These are phyloP conservation scores for Aurinia saxatilis DNA, from an alignment of 345 rosid species.

Conservation along the genomic window DNA sequence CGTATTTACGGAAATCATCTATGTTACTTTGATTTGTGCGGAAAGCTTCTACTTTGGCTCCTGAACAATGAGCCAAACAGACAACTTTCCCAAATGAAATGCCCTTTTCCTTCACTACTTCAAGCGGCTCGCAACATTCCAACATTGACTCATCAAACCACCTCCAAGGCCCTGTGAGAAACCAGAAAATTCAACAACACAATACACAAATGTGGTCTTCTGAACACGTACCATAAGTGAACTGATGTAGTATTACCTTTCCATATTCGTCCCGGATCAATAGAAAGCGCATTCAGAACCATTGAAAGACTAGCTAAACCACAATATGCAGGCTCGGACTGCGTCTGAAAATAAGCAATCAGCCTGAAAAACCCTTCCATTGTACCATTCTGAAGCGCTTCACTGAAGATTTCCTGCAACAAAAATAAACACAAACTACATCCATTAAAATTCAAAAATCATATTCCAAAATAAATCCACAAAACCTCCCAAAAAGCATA, in stretches of 20 bases:
- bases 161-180: conserved; percentile 89
- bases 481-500: neutral
- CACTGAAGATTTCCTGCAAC: conserved; percentile 65
- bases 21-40: conserved; percentile 70
- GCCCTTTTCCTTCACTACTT: conserved; percentile 70
- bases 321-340: conserved; percentile 88
- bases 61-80: conserved; percentile 86
- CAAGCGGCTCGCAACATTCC: conserved; percentile 89
- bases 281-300: conserved; percentile 86
- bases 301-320: conserved; percentile 84
- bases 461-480: no score
- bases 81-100: conserved; percentile 87
- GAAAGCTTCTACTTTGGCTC: conserved; percentile 86
- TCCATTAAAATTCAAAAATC: no score
- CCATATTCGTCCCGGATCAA: conserved; percentile 80
- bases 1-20: conserved; percentile 62
- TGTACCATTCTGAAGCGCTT: conserved; percentile 79
- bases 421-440: neutral
- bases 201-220: neutral
- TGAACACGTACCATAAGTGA: neutral
- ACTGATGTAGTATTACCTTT: conserved; percentile 37
- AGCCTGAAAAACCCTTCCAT: conserved; percentile 87
- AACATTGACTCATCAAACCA: conserved; percentile 99
- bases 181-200: neutral
- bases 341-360: conserved; percentile 82